phyloP scores from a whole-genome alignment of 2,329 filamentous ascomycete genomes.

The Talaromyces piceae region DNA sequence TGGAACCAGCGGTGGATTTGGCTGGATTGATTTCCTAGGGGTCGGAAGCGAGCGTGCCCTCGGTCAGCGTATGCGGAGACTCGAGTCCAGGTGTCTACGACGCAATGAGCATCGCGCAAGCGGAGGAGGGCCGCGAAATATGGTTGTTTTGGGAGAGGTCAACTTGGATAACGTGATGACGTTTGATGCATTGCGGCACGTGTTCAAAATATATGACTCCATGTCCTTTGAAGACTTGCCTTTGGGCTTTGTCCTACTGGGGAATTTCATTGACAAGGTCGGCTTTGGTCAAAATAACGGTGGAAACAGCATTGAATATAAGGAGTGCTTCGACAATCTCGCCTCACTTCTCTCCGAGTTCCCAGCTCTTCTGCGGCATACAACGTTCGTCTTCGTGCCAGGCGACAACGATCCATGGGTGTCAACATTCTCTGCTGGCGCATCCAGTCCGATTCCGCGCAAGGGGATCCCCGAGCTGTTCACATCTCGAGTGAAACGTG shows the following conservation, averaged over 20 bases:
- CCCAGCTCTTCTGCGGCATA: conserved; percentile 66
- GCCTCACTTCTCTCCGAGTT: conserved; percentile 78
- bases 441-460: conserved; percentile 39
- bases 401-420: conserved; percentile 98
- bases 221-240: conserved; percentile 60
- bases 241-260: conserved; percentile 72
- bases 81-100: conserved; percentile 63
- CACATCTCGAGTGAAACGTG: conserved; percentile 74
- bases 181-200: conserved; percentile 69
- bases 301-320: conserved; percentile 87
- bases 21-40: conserved; percentile 95
- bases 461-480: conserved; percentile 74
- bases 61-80: conserved; percentile 71
- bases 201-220: conserved; percentile 66
- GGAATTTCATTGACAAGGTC: conserved; percentile 65
- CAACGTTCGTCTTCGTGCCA: conserved; percentile 86
- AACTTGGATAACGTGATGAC: conserved; percentile 79
- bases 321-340: conserved; percentile 87
- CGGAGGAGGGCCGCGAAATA: conserved; percentile 35
- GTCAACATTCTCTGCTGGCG: conserved; percentile 60
- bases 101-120: conserved; percentile 19
- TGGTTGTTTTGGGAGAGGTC: conserved; percentile 77
- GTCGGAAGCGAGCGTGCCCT: conserved; percentile 81
- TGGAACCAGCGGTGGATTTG: conserved; percentile 68
- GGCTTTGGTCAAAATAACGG: conserved; percentile 59